Evolutionary conservation across 345 rosid species (phyloP), one percentile per base, ranked within the genome.

Genomic region (Orychophragmus violaceus): DNA sequence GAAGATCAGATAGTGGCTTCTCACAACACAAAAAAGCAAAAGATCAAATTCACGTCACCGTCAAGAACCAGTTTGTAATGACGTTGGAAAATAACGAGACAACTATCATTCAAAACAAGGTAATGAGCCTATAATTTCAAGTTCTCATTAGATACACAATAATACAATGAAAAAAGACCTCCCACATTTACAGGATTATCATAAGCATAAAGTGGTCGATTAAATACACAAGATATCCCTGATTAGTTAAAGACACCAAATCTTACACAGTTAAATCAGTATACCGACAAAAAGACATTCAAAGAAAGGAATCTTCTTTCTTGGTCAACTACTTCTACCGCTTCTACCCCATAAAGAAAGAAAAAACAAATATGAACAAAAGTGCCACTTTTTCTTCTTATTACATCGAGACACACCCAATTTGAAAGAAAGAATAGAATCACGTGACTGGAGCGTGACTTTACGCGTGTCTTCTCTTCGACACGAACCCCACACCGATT

Each of bases 381-480:
- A 35, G 62, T 60, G 62, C 62, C 23, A 52, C 56, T 60, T 59
- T 72, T 66, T 51, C 66, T 14, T 37, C 45, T 51, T 50, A 8
- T 51, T 50, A 8, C 66, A 50, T 72, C 71, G 71, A 72, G 71
- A 72, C 48, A 37, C 65, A 57, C 32, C 51, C 30, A 57, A 27
- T 49, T 36, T 7, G 45, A 49, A 64, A 57, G 52, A 25, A 51
- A 52, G 61, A 58, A 65, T 39, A 72, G 66, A 65, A 72, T 50
- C 76, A 72, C 76, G 76, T 72, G 76, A 72, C 29, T 23, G 33
- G 62, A 65, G 66, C 76, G 71, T 72, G 76, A 49, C 27, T 65
- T n/a, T 49, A 58, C 60, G 64, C 59, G 63, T 71, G 69, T 70
- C 62, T 51, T n/a, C 16, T 49, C 39, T 32, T 32, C 19, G 5